These are phyloP conservation scores for Aquilaria agallochum DNA, from an alignment of 441 rosid genomes.

Conservation along the genomic window DNA sequence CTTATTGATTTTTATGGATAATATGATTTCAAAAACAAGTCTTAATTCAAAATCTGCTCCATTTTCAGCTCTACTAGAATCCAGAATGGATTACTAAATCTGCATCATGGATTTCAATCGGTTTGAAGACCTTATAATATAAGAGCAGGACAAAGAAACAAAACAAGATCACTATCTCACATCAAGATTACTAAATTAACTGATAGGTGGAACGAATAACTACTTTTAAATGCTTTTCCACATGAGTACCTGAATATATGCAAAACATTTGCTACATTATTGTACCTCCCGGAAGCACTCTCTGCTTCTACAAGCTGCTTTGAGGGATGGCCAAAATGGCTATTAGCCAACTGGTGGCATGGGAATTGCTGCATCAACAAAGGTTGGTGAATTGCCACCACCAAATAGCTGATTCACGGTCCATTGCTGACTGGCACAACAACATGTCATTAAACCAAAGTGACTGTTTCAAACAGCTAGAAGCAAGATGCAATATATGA, in stretches of 20 bases:
- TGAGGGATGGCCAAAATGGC: conserved; percentile 91
- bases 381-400: conserved; percentile 90
- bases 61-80: background rate
- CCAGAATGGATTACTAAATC: background rate
- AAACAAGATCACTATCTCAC: too few relatives aligned
- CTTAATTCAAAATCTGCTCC: too few relatives aligned
- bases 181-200: background rate
- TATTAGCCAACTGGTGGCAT: conserved; percentile 66
- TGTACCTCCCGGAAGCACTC: too few relatives aligned
- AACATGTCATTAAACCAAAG: conserved; percentile 36
- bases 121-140: too few relatives aligned
- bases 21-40: too few relatives aligned
- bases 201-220: too few relatives aligned
- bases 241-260: conserved; percentile 9
- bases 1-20: too few relatives aligned
- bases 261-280: too few relatives aligned
- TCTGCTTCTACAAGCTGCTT: conserved; percentile 22
- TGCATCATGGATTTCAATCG: background rate
- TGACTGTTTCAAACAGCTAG: background rate
- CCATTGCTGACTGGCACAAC: conserved; percentile 88
- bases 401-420: conserved; percentile 97
- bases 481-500: too few relatives aligned
- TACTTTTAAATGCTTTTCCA: too few relatives aligned
- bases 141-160: too few relatives aligned
- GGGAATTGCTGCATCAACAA: conserved; percentile 75